Percentiles rank a stretch among this genome's conserved stretches.
Conservation (phyloP, 73 alveolate genomes). For the Uronychia setigera region DNA sequence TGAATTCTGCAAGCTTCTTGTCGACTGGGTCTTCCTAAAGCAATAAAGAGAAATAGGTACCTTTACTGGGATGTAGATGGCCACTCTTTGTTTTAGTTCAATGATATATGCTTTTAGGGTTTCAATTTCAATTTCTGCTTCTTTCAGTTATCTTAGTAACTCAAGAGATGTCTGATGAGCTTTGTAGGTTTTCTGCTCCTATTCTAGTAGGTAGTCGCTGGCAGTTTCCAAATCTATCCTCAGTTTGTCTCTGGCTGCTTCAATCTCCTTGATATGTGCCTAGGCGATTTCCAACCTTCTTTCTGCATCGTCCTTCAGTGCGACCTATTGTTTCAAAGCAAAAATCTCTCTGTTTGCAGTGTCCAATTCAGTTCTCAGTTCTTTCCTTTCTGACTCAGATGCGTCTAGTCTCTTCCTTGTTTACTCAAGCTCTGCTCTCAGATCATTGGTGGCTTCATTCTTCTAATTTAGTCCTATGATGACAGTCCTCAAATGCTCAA, state of each 20-base stretch:
- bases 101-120: slow-evolving; percentile 48
- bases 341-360: slow-evolving; percentile 13
- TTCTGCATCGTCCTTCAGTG: too few relatives aligned
- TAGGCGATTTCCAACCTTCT: too few relatives aligned
- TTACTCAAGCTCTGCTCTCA: slow-evolving; percentile 21
- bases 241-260: slow-evolving; percentile 14
- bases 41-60: neutral
- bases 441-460: slow-evolving; percentile 41
- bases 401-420: neutral
- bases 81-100: slow-evolving; percentile 51
- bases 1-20: slow-evolving; percentile 53
- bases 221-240: slow-evolving; percentile 20
- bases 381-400: slow-evolving; percentile 34
- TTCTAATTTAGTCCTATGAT: slow-evolving; percentile 54
- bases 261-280: slow-evolving; percentile 32
- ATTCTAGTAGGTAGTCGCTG: slow-evolving; percentile 24
- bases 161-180: slow-evolving; percentile 32
- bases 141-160: slow-evolving; percentile 26
- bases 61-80: slow-evolving; percentile 72
- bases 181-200: slow-evolving; percentile 32
- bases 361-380: slow-evolving; percentile 16
- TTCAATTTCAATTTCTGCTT: slow-evolving; percentile 57
- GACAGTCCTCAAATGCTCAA: slow-evolving; percentile 67
- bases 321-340: too few relatives aligned
- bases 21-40: slow-evolving; percentile 67